Evolutionary conservation across 2,329 filamentous ascomycete species (phyloP).

Genomic region (Hortaea sp.): DNA sequence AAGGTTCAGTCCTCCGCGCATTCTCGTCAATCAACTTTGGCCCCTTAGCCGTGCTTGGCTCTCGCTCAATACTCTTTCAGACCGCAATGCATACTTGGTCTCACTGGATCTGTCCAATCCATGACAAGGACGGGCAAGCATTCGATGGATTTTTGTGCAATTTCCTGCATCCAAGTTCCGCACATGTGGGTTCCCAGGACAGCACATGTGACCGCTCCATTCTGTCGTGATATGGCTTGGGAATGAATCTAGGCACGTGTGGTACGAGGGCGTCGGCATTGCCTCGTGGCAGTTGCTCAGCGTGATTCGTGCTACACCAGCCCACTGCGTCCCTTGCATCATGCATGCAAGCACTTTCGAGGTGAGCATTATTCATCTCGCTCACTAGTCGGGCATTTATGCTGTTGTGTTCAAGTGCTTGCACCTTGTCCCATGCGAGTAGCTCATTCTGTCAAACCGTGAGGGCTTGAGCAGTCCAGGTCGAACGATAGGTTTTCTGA

Average conservation of each 20-base stretch:
- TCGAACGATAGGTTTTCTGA: too few species aligned
- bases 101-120: not conserved
- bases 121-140: not conserved
- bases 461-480: too few species aligned
- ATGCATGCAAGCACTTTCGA: conserved; percentile 16
- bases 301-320: conserved; percentile 1
- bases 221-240: conserved; percentile 2
- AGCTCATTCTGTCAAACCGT: not conserved
- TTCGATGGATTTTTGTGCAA: not conserved
- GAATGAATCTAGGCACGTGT: not conserved
- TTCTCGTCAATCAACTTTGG: too few species aligned
- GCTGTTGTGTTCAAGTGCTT: conserved; percentile 15
- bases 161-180: not conserved
- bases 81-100: too few species aligned
- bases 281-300: conserved; percentile 1
- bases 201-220: conserved; percentile 1
- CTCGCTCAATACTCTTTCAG: too few species aligned
- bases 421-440: conserved; percentile 1
- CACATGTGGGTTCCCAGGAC: not conserved
- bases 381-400: not conserved
- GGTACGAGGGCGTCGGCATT: not conserved
- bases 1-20: conserved; percentile 1
- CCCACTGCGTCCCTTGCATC: conserved; percentile 4
- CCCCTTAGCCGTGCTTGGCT: too few species aligned
- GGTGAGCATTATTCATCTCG: conserved; percentile 14